These are phyloP conservation scores for Boletales sp. DNA, from an alignment of 768 basidiomycete species.

Conservation along the genomic window DNA sequence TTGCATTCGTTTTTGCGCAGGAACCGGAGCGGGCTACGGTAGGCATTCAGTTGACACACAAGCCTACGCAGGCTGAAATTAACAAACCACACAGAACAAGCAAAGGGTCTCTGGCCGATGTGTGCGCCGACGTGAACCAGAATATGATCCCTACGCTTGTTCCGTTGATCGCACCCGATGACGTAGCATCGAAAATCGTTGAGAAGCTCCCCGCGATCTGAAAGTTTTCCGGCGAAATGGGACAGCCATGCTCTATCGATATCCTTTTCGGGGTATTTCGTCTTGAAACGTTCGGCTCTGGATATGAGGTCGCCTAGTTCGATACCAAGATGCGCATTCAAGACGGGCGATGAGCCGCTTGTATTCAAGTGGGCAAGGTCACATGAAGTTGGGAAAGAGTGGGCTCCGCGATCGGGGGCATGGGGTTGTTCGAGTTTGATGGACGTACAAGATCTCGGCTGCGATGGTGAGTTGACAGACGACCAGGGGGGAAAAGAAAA, in stretches of 20 bases:
- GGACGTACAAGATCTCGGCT: neutral
- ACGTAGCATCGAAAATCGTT: conserved; percentile 69
- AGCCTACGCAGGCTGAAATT: neutral
- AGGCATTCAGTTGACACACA: conserved; percentile 10
- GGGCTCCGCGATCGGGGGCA: neutral
- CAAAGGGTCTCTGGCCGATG: conserved; percentile 63
- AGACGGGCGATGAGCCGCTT: conserved; percentile 42
- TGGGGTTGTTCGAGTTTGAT: neutral
- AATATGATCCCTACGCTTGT: conserved; percentile 74
- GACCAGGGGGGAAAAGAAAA: conserved; percentile 6
- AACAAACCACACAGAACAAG: conserved; percentile 62
- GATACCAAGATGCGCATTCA: conserved; percentile 64
- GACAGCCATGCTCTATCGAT: conserved; percentile 65
- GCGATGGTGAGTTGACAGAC: neutral
- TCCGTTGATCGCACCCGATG: conserved; percentile 59
- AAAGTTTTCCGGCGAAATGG: conserved; percentile 65
- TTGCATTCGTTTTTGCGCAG: conserved; percentile 76
- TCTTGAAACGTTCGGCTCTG: conserved; percentile 52
- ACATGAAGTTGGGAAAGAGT: neutral
- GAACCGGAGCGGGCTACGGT: conserved; percentile 54
- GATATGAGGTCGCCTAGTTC: conserved; percentile 49
- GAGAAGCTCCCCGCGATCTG: conserved; percentile 51
- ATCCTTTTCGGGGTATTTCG: conserved; percentile 51
- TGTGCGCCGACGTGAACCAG: conserved; percentile 72
- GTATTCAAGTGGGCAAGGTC: neutral